Evolutionary conservation across 2,329 filamentous ascomycete genomes (phyloP), one percentile per base, ranked within the genome.

Genomic region (Aspergillus brasiliensis): DNA sequence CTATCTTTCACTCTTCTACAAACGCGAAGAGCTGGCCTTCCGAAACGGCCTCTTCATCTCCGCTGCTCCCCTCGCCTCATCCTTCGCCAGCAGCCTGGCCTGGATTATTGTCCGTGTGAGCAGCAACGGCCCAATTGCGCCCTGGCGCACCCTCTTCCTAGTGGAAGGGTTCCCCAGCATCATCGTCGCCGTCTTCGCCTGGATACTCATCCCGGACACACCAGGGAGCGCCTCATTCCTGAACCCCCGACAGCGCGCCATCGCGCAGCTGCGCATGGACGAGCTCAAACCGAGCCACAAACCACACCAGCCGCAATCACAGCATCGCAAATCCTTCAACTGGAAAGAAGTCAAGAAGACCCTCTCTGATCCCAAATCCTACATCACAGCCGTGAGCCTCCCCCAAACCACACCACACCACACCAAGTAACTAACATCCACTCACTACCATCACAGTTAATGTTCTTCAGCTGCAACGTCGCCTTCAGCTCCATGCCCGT

Each of bases 381-480:
- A 91, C 78, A 81, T 94, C 44, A 90, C 90, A 4, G 89, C 91
- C 1, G 80, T 81, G 61, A 69, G 80, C 23, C n/a, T 8, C 27
- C 17, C 21, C n/a, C n/a, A 19, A 2, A 7, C 3, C n/a, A 17
- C 31, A n/a, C n/a, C n/a, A n/a, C 6, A 13, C 2, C 19, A 15
- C 10, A 25, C 13, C 11, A 13, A 25, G 23, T 23, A 53, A 25
- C 21, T 38, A 44, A 31, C 38, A 31, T 17, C 21, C 19, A 8
- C 51, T 4, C 28, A 31, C 28, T 3, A 17, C 2, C 48, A 15
- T 2, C 19, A 46, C 57, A 78, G 76, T 76, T 86, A 67, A 96
- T 96, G 85, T 91, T 96, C 81, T 92, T 96, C 80, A 86, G 89
- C 74, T 88, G 90, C 71, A 96, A 97, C 76, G 89, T 96, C 73